Conservation (phyloP, 129 eudicot genomes). For the Escallonia herrerae region DNA sequence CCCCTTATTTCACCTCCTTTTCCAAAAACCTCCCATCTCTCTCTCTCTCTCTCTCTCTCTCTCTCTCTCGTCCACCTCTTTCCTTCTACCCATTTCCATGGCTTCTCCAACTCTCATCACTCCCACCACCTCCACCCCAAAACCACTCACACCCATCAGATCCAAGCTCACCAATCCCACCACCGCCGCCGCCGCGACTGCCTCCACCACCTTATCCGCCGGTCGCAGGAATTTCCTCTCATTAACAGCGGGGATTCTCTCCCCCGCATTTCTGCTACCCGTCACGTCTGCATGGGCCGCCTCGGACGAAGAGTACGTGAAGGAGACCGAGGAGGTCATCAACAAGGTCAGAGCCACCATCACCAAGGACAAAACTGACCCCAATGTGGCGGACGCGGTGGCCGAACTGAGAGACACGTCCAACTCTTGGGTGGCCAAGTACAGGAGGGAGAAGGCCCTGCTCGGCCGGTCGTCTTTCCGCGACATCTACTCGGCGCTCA, state of each 20-base stretch:
- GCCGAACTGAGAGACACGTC: conserved; percentile 79
- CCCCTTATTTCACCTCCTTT: conserved; percentile 16
- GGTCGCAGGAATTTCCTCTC: conserved; percentile 50
- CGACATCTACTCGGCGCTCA: conserved; percentile 89
- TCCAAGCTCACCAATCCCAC: conserved; percentile 44
- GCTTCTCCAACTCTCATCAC: conserved; percentile 76
- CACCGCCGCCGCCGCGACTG: conserved; percentile 22
- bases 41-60: conserved; percentile 5
- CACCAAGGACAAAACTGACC: conserved; percentile 65
- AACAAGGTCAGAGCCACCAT: conserved; percentile 64
- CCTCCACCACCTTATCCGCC: conserved; percentile 17
- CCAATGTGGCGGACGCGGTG: conserved; percentile 68
- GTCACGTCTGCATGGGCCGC: conserved; percentile 46
- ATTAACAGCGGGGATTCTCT: conserved; percentile 29
- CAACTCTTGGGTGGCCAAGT: conserved; percentile 91
- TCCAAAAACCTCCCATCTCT: conserved; percentile 3
- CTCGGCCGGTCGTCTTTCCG: conserved; percentile 77
- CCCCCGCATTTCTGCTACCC: conserved; percentile 36
- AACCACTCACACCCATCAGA: conserved; percentile 40
- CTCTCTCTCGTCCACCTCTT: conserved; percentile 2
- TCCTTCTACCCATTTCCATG: conserved; percentile 35
- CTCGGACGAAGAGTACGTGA: conserved; percentile 68
- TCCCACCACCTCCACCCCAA: conserved; percentile 71
- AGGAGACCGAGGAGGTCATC: conserved; percentile 76
- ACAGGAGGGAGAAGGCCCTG: conserved; percentile 78